These are phyloP conservation scores for Neoascochyta sp. DNA, from an alignment of 2,329 filamentous ascomycete species.

Conservation along the genomic window DNA sequence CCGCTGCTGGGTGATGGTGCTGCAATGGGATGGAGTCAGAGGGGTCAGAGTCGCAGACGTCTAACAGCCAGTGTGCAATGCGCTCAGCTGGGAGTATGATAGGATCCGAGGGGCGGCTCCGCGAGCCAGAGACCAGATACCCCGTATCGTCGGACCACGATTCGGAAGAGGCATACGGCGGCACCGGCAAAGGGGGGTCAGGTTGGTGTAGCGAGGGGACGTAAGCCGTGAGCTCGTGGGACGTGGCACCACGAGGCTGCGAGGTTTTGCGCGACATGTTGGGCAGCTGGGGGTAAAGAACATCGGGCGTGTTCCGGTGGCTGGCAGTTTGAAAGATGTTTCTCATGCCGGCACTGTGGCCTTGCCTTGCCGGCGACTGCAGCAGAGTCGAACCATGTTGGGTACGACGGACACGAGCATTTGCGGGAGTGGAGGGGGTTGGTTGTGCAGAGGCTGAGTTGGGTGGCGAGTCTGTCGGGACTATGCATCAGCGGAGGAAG, in stretches of 20 bases:
- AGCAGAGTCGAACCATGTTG: constrained; percentile 16
- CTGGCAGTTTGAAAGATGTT: constrained; percentile 25
- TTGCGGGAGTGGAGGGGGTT: too few species aligned
- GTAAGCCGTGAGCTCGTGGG: background rate
- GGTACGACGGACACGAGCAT: constrained; percentile 22
- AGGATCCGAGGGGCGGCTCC: constrained; percentile 1
- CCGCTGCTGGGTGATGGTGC: too few species aligned
- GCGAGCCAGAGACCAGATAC: constrained; percentile 13
- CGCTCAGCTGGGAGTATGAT: constrained; percentile 5
- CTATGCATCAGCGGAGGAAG: too few species aligned
- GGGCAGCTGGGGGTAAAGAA: constrained; percentile 22
- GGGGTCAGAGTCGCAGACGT: too few species aligned
- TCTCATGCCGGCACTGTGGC: constrained; percentile 26
- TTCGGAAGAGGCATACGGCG: constrained; percentile 10
- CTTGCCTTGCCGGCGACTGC: constrained; percentile 28
- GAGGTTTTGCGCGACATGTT: constrained; percentile 19
- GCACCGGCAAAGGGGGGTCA: constrained; percentile 3
- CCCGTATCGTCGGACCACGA: constrained; percentile 30
- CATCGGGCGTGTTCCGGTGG: constrained; percentile 1
- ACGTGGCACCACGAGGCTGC: constrained; percentile 1
- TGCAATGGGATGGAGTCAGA: too few species aligned
- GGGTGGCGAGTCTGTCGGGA: too few species aligned
- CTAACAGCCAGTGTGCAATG: constrained; percentile 18
- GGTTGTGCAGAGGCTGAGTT: too few species aligned
- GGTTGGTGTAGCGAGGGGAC: background rate